phyloP scores from a whole-genome alignment of 2,329 filamentous ascomycete genomes.

The Septoria linicola region DNA sequence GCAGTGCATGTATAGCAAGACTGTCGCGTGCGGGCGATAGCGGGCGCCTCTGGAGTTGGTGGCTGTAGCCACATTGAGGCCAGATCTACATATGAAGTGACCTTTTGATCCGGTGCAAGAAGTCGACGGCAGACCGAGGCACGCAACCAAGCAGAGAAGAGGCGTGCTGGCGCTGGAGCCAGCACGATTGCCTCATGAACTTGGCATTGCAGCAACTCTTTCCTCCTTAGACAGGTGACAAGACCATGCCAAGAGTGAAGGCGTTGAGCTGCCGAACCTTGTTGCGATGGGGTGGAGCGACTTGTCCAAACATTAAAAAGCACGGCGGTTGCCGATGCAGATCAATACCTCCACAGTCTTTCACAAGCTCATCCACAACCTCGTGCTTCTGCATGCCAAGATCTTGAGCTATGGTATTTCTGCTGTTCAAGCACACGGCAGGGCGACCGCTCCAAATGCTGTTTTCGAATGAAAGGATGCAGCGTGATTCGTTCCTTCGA shows the following conservation, averaged over 20 bases:
- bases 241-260: conserved; percentile 13
- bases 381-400: conserved; percentile 7
- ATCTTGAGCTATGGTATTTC: conserved; percentile 8
- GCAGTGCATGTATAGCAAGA: neutral
- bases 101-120: neutral
- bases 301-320: neutral
- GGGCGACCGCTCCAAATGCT: neutral
- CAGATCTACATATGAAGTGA: neutral
- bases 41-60: conserved; percentile 4
- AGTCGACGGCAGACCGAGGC: conserved; percentile 6
- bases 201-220: conserved; percentile 17
- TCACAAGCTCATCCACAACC: conserved; percentile 3
- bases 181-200: conserved; percentile 2
- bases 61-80: neutral
- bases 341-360: conserved; percentile 1
- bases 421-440: neutral
- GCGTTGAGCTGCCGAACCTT: conserved; percentile 8
- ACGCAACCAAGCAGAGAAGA: neutral
- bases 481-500: too few species aligned
- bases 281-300: neutral
- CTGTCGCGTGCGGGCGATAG: neutral
- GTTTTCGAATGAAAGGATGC: too few species aligned
- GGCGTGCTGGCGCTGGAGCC: neutral
- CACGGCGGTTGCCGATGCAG: neutral
- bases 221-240: conserved; percentile 17